These are phyloP conservation scores for Pseudogymnoascus sp. DNA, from an alignment of 2,329 filamentous ascomycete genomes.

Conservation along the genomic window DNA sequence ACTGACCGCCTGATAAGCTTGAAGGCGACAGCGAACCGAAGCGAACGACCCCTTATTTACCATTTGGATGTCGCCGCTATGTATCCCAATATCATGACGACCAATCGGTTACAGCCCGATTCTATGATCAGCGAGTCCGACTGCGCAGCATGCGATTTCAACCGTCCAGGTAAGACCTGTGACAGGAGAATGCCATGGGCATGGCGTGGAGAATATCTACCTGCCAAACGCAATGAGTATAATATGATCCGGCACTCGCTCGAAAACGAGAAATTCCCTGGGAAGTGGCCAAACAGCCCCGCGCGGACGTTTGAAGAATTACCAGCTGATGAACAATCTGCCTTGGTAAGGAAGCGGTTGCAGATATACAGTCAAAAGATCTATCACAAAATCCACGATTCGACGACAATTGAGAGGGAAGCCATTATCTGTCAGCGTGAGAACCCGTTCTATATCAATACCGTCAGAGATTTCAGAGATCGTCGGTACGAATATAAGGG, in stretches of 20 bases:
- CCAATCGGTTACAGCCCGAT: constrained; percentile 92
- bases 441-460: constrained; percentile 97
- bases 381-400: constrained; percentile 97
- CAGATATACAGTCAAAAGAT: constrained; percentile 97
- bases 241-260: constrained; percentile 95
- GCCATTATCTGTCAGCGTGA: constrained; percentile 98
- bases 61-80: constrained; percentile 98
- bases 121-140: constrained; percentile 98
- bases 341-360: constrained; percentile 74
- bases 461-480: constrained; percentile 92
- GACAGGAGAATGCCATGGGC: constrained; percentile 93
- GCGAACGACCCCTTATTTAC: constrained; percentile 86
- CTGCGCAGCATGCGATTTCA: constrained; percentile 97
- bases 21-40: constrained; percentile 76
- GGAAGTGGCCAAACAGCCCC: constrained; percentile 64
- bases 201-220: constrained; percentile 95
- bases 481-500: constrained; percentile 98
- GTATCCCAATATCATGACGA: constrained; percentile 99
- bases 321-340: constrained; percentile 72
- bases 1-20: constrained; percentile 61
- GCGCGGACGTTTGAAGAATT: constrained; percentile 74
- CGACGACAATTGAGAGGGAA: constrained; percentile 84
- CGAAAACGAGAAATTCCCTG: constrained; percentile 88
- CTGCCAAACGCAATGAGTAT: constrained; percentile 94
- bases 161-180: constrained; percentile 92